These are phyloP conservation scores for Salvia splendens DNA, from an alignment of 257 asterid species.

Conservation along the genomic window DNA sequence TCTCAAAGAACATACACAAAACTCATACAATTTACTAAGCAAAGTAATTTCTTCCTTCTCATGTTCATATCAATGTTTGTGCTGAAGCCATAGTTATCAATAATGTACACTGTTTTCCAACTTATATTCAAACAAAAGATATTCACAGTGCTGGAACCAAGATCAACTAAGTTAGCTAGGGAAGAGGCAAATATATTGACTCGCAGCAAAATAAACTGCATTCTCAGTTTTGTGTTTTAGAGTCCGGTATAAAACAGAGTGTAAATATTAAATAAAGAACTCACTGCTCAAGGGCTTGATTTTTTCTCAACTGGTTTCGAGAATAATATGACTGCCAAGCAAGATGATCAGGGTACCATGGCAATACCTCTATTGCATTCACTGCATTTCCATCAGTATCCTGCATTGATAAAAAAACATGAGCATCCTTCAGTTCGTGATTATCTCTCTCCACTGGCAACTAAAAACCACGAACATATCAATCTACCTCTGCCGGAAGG, in stretches of 20 bases:
- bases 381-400: constrained; percentile 68
- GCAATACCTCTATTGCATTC: constrained; percentile 75
- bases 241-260: background rate
- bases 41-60: background rate
- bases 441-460: constrained; percentile 10
- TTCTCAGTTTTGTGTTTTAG: background rate
- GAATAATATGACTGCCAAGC: constrained; percentile 99
- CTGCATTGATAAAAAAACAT: constrained; percentile 42
- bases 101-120: background rate
- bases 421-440: constrained; percentile 1
- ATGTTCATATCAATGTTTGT: background rate
- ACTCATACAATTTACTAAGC: constrained; percentile 6
- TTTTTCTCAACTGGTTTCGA: constrained; percentile 85
- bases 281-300: constrained; percentile 82
- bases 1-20: background rate
- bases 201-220: constrained; percentile 18
- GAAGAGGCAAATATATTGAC: background rate
- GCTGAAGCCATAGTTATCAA: background rate
- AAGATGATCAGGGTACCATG: constrained; percentile 94
- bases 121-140: background rate
- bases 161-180: background rate
- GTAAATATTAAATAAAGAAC: constrained; percentile 23
- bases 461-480: constrained; percentile 9
- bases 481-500: constrained; percentile 80
- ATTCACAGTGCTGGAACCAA: background rate